A percentile compares a stretch with the other conserved stretches of the same genome.
phyloP scores from a whole-genome alignment of 257 asterid species.

The Oldenlandia corymbosa region DNA sequence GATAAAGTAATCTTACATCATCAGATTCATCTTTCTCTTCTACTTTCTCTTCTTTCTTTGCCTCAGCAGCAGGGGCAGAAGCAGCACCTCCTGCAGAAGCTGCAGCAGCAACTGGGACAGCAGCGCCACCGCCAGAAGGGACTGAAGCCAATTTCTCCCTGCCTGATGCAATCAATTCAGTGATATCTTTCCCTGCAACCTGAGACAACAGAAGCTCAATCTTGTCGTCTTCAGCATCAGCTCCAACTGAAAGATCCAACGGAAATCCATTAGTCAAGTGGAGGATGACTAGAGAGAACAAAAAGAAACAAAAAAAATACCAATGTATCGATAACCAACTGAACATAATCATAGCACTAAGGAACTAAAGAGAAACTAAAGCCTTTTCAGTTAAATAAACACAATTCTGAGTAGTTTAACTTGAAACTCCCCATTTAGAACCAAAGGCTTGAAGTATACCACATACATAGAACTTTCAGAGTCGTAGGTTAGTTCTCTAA shows the following conservation, averaged over 20 bases:
- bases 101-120: conserved; percentile 36
- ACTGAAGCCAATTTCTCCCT: conserved; percentile 52
- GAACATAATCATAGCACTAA: background rate
- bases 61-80: conserved; percentile 37
- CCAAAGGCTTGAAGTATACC: background rate
- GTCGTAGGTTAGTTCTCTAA: no score
- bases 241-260: conserved; percentile 30
- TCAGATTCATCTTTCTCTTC: conserved; percentile 43
- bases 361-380: no score
- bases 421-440: no score
- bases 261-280: background rate
- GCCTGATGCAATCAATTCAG: conserved; percentile 47
- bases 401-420: no score
- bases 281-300: background rate
- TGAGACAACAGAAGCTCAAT: no score
- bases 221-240: conserved; percentile 42
- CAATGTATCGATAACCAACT: background rate
- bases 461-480: no score
- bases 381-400: no score
- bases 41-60: conserved; percentile 45
- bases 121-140: conserved; percentile 48
- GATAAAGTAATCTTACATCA: conserved; percentile 14
- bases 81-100: conserved; percentile 31
- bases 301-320: background rate
- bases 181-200: no score